phyloP scores from a whole-genome alignment of 2,329 filamentous ascomycete genomes.

The Epicoccum nigrum region DNA sequence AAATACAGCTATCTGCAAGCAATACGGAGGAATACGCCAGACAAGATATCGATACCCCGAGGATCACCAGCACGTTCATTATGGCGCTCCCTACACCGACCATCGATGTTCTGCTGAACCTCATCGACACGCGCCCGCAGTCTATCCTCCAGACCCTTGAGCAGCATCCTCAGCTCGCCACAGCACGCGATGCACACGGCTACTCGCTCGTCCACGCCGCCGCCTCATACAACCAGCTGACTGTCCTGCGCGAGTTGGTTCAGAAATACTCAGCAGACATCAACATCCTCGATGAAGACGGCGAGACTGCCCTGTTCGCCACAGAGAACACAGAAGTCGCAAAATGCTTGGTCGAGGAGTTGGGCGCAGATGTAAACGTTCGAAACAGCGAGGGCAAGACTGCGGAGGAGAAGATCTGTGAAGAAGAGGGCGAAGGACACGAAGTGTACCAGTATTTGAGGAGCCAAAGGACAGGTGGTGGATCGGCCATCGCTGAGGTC shows the following conservation, averaged over 20 bases:
- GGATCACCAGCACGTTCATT: neutral
- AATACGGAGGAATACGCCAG: slow-evolving; percentile 3
- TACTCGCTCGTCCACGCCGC: slow-evolving; percentile 95
- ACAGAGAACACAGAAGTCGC: slow-evolving; percentile 82
- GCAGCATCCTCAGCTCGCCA: slow-evolving; percentile 75
- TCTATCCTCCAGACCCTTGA: slow-evolving; percentile 76
- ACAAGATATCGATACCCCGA: neutral
- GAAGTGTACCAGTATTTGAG: slow-evolving; percentile 74
- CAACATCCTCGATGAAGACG: slow-evolving; percentile 86
- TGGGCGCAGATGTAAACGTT: slow-evolving; percentile 70
- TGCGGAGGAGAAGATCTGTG: slow-evolving; percentile 78
- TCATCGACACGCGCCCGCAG: slow-evolving; percentile 79
- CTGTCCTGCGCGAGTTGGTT: slow-evolving; percentile 77
- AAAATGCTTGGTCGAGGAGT: slow-evolving; percentile 78
- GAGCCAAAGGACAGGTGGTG: slow-evolving; percentile 33
- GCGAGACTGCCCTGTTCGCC: slow-evolving; percentile 94
- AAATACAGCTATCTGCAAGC: neutral
- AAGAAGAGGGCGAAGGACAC: slow-evolving; percentile 77
- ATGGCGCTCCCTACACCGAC: slow-evolving; percentile 45
- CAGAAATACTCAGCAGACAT: slow-evolving; percentile 77
- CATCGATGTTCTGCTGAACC: slow-evolving; percentile 57
- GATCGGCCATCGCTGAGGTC: slow-evolving; percentile 29
- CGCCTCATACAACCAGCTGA: slow-evolving; percentile 86
- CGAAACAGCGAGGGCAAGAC: slow-evolving; percentile 78
- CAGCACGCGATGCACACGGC: slow-evolving; percentile 83